Conservation (phyloP, 148 eudicot species). For the Chenopodium quinoa region DNA sequence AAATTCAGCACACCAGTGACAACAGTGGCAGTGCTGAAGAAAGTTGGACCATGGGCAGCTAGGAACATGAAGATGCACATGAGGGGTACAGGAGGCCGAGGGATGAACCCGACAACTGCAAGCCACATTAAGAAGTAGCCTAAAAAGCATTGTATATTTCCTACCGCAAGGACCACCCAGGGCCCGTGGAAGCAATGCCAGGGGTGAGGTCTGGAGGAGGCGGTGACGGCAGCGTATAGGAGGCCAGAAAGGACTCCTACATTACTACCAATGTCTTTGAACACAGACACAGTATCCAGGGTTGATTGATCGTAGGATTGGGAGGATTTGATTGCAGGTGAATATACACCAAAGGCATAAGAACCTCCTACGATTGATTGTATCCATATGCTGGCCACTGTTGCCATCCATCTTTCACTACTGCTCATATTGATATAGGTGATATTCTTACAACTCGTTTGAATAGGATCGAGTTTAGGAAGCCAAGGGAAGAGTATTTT, state of each 20-base stretch:
- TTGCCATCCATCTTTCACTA: slow-evolving; percentile 59
- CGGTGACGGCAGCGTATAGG: slow-evolving; percentile 46
- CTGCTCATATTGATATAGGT: not conserved
- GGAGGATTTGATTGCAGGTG: slow-evolving; percentile 64
- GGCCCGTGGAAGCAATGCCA: slow-evolving; percentile 32
- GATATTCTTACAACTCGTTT: not conserved
- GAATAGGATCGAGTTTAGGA: not conserved
- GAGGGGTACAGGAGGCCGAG: slow-evolving; percentile 47
- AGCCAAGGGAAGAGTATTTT: not conserved
- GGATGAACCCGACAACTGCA: slow-evolving; percentile 57
- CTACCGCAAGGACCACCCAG: slow-evolving; percentile 63
- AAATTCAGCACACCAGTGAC: slow-evolving; percentile 79
- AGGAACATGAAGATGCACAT: slow-evolving; percentile 76
- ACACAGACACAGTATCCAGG: slow-evolving; percentile 82
- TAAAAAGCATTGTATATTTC: slow-evolving; percentile 65
- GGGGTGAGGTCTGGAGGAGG: slow-evolving; percentile 12
- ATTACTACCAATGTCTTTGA: slow-evolving; percentile 93
- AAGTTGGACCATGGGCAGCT: slow-evolving; percentile 88
- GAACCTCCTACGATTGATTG: slow-evolving; percentile 74
- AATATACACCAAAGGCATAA: slow-evolving; percentile 83
- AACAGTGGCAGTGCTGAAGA: slow-evolving; percentile 84
- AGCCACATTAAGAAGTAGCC: slow-evolving; percentile 85
- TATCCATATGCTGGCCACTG: slow-evolving; percentile 83
- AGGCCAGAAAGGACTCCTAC: slow-evolving; percentile 82
- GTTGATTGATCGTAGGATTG: slow-evolving; percentile 78